Conservation (phyloP, 345 rosid genomes). For the Abelmoschus esculentus region DNA sequence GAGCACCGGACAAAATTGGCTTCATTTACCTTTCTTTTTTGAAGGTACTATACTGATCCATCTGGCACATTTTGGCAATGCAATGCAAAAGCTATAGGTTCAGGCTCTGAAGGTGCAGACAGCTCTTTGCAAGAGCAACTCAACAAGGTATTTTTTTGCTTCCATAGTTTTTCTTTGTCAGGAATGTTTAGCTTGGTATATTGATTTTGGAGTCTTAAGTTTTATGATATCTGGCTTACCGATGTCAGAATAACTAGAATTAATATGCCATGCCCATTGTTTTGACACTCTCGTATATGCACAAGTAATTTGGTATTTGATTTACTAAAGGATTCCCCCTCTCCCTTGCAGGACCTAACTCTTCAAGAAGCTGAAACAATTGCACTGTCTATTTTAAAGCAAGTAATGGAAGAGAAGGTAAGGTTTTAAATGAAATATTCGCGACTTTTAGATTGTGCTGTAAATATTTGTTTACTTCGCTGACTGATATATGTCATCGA, state of each 20-base stretch:
- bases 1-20: background rate
- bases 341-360: conserved; percentile 52
- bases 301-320: background rate
- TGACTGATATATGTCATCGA: background rate
- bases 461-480: background rate
- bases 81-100: conserved; percentile 96
- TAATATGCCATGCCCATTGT: background rate
- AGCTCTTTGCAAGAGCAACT: conserved; percentile 94
- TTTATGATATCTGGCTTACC: too few species aligned
- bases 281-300: background rate
- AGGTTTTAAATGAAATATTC: background rate
- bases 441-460: background rate
- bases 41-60: conserved; percentile 90
- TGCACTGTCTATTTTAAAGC: conserved; percentile 89
- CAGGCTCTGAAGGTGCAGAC: conserved; percentile 99
- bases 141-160: conserved; percentile 50
- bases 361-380: conserved; percentile 85
- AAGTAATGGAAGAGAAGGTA: conserved; percentile 99
- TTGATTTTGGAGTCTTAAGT: background rate
- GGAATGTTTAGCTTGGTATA: background rate
- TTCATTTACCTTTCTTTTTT: background rate
- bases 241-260: background rate
- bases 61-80: conserved; percentile 99
- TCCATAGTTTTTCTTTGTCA: background rate
- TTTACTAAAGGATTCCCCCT: background rate